Base-by-base conservation (phyloP, 495 filamentous ascomycete species). In the Penicillium flavigenum region DNA sequence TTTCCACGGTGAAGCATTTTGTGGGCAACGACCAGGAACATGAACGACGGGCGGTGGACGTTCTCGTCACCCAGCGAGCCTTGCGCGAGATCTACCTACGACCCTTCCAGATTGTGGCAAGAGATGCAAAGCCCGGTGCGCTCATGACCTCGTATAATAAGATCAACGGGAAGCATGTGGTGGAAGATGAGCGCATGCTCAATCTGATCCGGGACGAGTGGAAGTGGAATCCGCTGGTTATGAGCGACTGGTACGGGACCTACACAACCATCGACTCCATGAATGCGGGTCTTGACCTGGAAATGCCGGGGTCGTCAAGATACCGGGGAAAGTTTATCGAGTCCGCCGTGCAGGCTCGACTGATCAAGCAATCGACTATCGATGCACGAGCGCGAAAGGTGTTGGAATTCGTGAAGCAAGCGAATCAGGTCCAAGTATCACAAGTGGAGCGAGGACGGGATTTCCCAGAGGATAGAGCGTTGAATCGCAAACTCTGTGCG, bases 91-190 rank as follows among this genome's bases (percentile, higher is more conserved):
- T 91, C 19, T 90, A 91, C 61, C 74, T 86, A 4, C 72, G 84
- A 54, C 86, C 88, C 0, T 92, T 91, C 64, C 85, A 89, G 69
- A 79, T 91, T 58, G 86, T 82, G 5, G 76, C 87, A 19, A 69
- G 82, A 12, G 83, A 88, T 56, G 68, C 80, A 4, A 70, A 79
- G 24, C 87, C 87, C 0, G 79, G 79, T 16, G 82, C 83, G 4
- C 72, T 91, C 31, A 92, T 92, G 88, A 88, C 85, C 16, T 79
- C 82, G 17, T 92, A 91, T 64, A 91, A 90, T 55, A 82, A 83
- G 56, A 74, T 92, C 32, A 90, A 91, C 64, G 88, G 88, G 12
- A 74, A 74, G 11, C 87, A 87, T 65, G 83, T 82, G 17, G 82
- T 79, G 57, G 85, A 86, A 69, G 83, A 86, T 60, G 68, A 72